Evolutionary conservation across 2,329 filamentous ascomycete genomes (phyloP).

Genomic region (Boeremia lycopersici): DNA sequence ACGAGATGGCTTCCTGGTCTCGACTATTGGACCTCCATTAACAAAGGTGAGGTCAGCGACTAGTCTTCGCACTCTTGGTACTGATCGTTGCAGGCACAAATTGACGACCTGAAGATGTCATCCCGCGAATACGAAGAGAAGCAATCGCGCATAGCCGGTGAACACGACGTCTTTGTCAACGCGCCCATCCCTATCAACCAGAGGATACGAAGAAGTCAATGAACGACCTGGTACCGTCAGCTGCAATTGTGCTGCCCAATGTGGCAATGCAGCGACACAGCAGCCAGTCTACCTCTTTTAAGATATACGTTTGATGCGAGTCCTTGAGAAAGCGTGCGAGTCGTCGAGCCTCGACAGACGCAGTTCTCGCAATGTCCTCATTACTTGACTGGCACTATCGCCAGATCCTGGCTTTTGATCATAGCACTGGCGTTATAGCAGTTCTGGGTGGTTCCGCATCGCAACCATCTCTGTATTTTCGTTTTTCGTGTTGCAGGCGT

Average conservation of each 20-base stretch:
- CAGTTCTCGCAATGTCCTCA: too few species aligned
- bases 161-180: constrained; percentile 47
- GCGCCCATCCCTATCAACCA: constrained; percentile 47
- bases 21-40: constrained; percentile 47
- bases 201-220: constrained; percentile 38
- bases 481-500: too few species aligned
- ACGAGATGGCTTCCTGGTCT: constrained; percentile 51
- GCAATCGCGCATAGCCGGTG: constrained; percentile 47
- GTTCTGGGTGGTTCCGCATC: too few species aligned
- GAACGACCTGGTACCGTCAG: constrained; percentile 2
- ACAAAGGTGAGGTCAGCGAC: constrained; percentile 43
- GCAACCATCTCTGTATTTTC: too few species aligned
- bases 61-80: not conserved
- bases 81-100: constrained; percentile 46
- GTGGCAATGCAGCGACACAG: not conserved
- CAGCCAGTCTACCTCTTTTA: not conserved
- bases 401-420: too few species aligned
- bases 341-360: not conserved
- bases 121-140: constrained; percentile 51
- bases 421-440: too few species aligned
- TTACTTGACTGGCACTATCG: too few species aligned
- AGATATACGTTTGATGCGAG: not conserved
- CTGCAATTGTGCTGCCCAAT: not conserved
- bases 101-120: constrained; percentile 49
- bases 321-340: not conserved